These are phyloP conservation scores for Psidium guajava DNA, from an alignment of 345 rosid species.

Conservation along the genomic window DNA sequence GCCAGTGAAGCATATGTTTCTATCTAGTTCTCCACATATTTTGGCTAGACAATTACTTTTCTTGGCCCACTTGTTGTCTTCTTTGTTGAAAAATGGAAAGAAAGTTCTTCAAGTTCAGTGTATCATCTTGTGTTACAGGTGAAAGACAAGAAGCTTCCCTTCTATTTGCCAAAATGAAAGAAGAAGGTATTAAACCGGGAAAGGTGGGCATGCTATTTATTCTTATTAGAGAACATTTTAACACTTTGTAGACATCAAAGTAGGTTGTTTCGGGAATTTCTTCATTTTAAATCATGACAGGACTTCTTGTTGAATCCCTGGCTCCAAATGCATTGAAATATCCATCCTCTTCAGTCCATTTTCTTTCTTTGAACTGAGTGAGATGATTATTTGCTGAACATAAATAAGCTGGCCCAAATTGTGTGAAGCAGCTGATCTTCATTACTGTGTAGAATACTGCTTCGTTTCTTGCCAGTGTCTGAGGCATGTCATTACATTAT, in stretches of 20 bases:
- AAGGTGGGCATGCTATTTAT: constrained; percentile 24
- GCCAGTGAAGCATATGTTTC: background rate
- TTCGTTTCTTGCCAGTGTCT: background rate
- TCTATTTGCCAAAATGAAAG: constrained; percentile 53
- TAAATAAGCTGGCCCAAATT: background rate
- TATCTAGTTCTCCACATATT: background rate
- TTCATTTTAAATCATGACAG: background rate
- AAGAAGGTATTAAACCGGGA: constrained; percentile 69
- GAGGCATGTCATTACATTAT: background rate
- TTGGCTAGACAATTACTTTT: background rate
- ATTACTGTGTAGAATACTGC: background rate
- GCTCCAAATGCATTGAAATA: background rate
- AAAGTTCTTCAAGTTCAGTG: background rate
- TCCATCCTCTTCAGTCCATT: background rate
- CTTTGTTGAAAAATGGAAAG: background rate
- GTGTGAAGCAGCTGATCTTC: background rate
- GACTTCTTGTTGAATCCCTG: background rate
- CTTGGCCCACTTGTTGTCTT: background rate
- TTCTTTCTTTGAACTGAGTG: background rate
- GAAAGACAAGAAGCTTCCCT: constrained; percentile 42
- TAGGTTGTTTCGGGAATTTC: background rate
- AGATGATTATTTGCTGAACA: background rate
- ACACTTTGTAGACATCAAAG: background rate
- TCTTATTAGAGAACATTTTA: background rate
- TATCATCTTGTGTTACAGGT: constrained; percentile 29